A percentile compares a stretch with the other conserved stretches of the same genome.
phyloP scores from a whole-genome alignment of 331 rosid genomes.

The Acacia concinna region DNA sequence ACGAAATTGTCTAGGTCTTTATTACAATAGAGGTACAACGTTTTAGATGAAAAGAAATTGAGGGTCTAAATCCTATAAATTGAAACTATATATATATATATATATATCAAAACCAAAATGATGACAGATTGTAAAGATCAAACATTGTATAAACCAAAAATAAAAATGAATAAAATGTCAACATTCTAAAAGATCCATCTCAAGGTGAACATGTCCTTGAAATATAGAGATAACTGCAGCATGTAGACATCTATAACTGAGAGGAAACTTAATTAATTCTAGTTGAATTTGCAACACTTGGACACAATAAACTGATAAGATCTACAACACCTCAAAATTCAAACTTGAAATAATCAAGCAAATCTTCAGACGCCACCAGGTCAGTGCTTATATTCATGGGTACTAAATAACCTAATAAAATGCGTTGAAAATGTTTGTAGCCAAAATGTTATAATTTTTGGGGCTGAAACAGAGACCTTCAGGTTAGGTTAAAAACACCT shows the following conservation, averaged over 20 bases:
- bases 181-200: background rate
- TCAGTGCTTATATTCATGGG: background rate
- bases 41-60: no score
- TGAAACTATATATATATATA: no score
- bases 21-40: no score
- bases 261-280: background rate
- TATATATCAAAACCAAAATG: fast-evolving
- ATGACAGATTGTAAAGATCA: no score
- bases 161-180: background rate
- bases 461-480: background rate
- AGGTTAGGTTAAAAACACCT: background rate
- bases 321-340: background rate
- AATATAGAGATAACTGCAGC: background rate
- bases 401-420: background rate
- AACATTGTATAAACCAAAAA: no score
- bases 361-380: no score
- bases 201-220: background rate
- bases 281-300: background rate
- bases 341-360: background rate
- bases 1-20: no score
- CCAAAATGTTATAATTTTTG: background rate
- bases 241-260: slow-evolving; percentile 6
- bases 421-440: background rate
- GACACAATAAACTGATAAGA: background rate
- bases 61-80: no score